phyloP scores from a whole-genome alignment of 345 rosid species.

The Salix purpurea region DNA sequence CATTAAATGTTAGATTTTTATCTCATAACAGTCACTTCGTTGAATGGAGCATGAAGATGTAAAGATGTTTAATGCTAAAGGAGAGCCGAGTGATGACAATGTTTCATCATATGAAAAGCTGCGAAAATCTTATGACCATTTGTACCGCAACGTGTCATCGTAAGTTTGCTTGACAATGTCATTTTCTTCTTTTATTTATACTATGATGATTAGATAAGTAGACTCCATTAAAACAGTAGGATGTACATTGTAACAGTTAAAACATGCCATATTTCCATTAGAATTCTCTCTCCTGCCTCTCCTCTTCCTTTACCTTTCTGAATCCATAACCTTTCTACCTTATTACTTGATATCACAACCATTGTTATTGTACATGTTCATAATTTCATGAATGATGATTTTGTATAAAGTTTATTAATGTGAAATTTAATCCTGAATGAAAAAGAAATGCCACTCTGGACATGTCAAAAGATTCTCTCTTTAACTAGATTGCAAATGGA shows the following conservation, averaged over 20 bases:
- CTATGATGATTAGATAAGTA: not conserved
- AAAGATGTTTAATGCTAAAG: too few relatives aligned
- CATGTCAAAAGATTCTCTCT: not conserved
- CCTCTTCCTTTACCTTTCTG: not conserved
- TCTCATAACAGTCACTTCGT: too few relatives aligned
- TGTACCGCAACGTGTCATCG: constrained; percentile 88
- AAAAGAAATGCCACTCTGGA: not conserved
- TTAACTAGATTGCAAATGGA: not conserved
- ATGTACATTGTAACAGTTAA: not conserved
- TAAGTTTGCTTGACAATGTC: constrained; percentile 41
- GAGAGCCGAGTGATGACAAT: too few relatives aligned
- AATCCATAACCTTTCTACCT: not conserved
- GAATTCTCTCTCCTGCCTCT: not conserved
- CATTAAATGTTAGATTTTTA: too few relatives aligned
- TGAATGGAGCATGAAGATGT: too few relatives aligned
- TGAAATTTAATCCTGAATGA: not conserved
- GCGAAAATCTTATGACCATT: constrained; percentile 85
- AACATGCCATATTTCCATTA: not conserved
- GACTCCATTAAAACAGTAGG: not conserved
- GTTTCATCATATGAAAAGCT: constrained; percentile 63
- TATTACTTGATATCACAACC: not conserved
- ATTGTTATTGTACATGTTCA: not conserved
- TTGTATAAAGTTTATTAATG: not conserved
- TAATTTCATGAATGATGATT: not conserved
- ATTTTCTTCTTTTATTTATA: not conserved